Conservation (phyloP, 768 basidiomycete genomes). For the Macrocybe gigantea region DNA sequence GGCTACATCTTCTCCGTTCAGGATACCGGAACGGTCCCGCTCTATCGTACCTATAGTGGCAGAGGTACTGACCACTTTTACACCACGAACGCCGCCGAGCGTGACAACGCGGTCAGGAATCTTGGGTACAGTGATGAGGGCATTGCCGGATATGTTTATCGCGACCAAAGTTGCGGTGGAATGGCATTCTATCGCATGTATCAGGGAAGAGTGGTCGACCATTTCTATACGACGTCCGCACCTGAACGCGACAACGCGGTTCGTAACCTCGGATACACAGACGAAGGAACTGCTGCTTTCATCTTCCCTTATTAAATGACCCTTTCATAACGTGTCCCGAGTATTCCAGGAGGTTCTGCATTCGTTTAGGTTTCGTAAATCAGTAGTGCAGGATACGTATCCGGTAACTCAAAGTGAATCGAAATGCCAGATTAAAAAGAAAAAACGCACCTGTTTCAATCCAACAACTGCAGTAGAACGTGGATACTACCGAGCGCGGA, state of each 20-base stretch:
- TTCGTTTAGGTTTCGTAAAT: too few species aligned
- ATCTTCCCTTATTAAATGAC: conserved; percentile 2
- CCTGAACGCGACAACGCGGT: conserved; percentile 10
- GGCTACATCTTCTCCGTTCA: conserved; percentile 9
- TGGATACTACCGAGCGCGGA: too few species aligned
- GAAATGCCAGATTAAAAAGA: too few species aligned
- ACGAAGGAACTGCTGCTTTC: conserved; percentile 7
- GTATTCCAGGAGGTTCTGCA: too few species aligned
- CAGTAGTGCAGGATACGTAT: too few species aligned
- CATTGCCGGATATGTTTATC: conserved; percentile 12
- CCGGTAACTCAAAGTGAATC: too few species aligned
- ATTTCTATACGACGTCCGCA: conserved; percentile 18
- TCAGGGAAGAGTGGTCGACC: conserved; percentile 9
- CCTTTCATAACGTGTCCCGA: too few species aligned
- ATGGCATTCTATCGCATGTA: conserved; percentile 17
- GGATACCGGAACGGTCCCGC: conserved; percentile 8
- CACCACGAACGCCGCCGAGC: conserved; percentile 11
- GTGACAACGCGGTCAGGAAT: conserved; percentile 5
- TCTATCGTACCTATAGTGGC: conserved; percentile 13
- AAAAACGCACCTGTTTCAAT: too few species aligned
- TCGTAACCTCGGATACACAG: conserved; percentile 1
- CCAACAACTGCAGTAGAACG: too few species aligned
- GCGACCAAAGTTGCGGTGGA: conserved; percentile 5
- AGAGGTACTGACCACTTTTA: conserved; percentile 15
- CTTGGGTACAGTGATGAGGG: conserved; percentile 11